These are phyloP conservation scores for Amanita fuliginea DNA, from an alignment of 768 basidiomycete genomes.

Conservation along the genomic window DNA sequence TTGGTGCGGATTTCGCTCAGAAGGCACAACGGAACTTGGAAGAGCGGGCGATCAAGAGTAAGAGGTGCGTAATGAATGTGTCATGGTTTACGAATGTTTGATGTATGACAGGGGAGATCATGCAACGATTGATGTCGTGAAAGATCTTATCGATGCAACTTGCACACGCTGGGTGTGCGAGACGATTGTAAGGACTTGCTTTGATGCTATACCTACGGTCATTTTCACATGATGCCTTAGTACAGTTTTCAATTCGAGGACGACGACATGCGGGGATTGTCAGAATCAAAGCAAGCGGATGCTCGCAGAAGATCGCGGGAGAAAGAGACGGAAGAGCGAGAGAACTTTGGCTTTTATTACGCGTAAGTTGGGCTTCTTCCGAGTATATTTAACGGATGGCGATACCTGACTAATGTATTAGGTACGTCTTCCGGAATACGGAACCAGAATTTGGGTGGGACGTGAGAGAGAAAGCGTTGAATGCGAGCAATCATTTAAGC, in stretches of 20 bases:
- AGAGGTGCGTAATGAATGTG: not conserved
- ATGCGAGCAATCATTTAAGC: conserved; percentile 7
- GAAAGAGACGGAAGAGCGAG: conserved; percentile 5
- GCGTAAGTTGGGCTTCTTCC: conserved; percentile 7
- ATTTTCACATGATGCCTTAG: not conserved
- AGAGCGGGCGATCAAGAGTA: conserved; percentile 3
- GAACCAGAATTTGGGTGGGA: conserved; percentile 15
- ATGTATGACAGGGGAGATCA: not conserved
- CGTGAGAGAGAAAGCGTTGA: conserved; percentile 9
- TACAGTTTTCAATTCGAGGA: not conserved
- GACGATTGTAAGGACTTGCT: conserved; percentile 12
- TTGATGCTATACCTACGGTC: not conserved
- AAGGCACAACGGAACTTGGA: conserved; percentile 8
- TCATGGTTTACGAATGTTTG: not conserved
- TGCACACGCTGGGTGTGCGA: conserved; percentile 18
- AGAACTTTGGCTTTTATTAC: conserved; percentile 12
- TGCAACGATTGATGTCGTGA: conserved; percentile 12
- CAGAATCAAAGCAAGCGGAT: not conserved
- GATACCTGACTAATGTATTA: conserved; percentile 1
- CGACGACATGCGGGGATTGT: not conserved
- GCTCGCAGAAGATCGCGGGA: not conserved
- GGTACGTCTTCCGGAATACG: conserved; percentile 14
- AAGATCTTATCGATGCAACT: conserved; percentile 16
- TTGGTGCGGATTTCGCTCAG: conserved; percentile 11
- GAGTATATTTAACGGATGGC: not conserved